A percentile compares a stretch with the other conserved stretches of the same genome.
phyloP scores from a whole-genome alignment of 371 early-diverging fungal genomes.

The Mortierella sp. region DNA sequence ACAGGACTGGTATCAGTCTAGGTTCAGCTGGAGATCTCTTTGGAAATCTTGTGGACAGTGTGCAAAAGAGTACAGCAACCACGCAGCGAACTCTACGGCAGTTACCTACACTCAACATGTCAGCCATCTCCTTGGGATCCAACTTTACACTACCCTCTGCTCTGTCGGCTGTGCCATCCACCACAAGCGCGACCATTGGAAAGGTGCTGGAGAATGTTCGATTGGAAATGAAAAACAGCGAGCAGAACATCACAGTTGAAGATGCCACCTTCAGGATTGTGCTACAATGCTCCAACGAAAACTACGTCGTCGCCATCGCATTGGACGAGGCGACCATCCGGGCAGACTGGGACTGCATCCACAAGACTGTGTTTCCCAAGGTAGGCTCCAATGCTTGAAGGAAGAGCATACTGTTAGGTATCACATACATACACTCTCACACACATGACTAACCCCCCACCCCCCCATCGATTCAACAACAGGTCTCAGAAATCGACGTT shows the following conservation, averaged over 20 bases:
- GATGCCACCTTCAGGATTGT: constrained; percentile 45
- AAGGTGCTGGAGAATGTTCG: constrained; percentile 32
- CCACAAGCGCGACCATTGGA: constrained; percentile 21
- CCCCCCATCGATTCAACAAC: not conserved
- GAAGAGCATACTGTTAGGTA: too few relatives aligned
- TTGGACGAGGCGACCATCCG: constrained; percentile 30
- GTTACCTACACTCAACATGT: constrained; percentile 32
- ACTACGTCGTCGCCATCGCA: constrained; percentile 41
- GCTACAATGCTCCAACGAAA: constrained; percentile 36
- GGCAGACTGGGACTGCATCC: constrained; percentile 48
- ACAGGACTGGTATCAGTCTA: constrained; percentile 22
- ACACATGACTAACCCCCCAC: too few relatives aligned
- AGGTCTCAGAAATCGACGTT: constrained; percentile 36
- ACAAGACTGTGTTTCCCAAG: constrained; percentile 49
- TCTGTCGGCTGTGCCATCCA: not conserved
- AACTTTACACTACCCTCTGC: constrained; percentile 10
- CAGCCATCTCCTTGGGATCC: constrained; percentile 13
- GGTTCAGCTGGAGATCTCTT: constrained; percentile 40
- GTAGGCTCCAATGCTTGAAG: too few relatives aligned
- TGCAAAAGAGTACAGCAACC: constrained; percentile 25
- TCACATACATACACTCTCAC: too few relatives aligned
- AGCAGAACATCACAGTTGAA: constrained; percentile 31
- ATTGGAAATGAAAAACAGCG: constrained; percentile 7
- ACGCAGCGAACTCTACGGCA: constrained; percentile 32
- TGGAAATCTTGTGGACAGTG: constrained; percentile 32